A percentile compares a stretch with the other conserved stretches of the same genome.
These are phyloP conservation scores for Hanseniaspora thailandica DNA, from an alignment of 805 yeast species.

Conservation along the genomic window DNA sequence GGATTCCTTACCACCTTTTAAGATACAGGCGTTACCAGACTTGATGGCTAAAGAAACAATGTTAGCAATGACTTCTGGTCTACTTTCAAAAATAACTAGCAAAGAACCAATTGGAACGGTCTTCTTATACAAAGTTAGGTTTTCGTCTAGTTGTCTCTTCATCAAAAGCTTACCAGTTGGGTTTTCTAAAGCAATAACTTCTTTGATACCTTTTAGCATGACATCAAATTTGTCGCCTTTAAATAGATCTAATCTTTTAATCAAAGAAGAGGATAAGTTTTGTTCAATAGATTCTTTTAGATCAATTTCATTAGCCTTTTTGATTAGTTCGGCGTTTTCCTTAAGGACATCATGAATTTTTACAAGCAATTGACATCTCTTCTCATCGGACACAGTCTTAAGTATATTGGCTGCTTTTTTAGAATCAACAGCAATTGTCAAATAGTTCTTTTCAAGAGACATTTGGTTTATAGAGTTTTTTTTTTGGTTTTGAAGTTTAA, in stretches of 20 bases:
- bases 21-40: conserved; percentile 91
- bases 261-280: conserved; percentile 54
- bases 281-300: conserved; percentile 54
- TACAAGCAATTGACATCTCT: conserved; percentile 61
- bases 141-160: conserved; percentile 78
- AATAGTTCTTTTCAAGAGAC: conserved; percentile 6
- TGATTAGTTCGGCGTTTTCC: conserved; percentile 46
- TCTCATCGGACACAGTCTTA: conserved; percentile 62
- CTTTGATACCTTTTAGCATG: conserved; percentile 89
- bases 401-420: conserved; percentile 71
- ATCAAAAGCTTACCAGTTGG: conserved; percentile 85
- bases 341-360: conserved; percentile 61
- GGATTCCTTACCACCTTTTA: conserved; percentile 96
- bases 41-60: conserved; percentile 91
- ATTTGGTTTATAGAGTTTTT: neutral
- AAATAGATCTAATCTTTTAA: conserved; percentile 74
- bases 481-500: too few species aligned
- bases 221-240: conserved; percentile 76
- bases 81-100: conserved; percentile 82
- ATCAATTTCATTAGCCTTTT: conserved; percentile 65
- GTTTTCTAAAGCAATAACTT: conserved; percentile 78
- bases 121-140: conserved; percentile 67
- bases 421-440: conserved; percentile 60
- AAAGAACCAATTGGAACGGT: conserved; percentile 93
- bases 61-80: conserved; percentile 98